Evolutionary conservation across 768 basidiomycete species (phyloP).

Genomic region (Tylopilus balloui): DNA sequence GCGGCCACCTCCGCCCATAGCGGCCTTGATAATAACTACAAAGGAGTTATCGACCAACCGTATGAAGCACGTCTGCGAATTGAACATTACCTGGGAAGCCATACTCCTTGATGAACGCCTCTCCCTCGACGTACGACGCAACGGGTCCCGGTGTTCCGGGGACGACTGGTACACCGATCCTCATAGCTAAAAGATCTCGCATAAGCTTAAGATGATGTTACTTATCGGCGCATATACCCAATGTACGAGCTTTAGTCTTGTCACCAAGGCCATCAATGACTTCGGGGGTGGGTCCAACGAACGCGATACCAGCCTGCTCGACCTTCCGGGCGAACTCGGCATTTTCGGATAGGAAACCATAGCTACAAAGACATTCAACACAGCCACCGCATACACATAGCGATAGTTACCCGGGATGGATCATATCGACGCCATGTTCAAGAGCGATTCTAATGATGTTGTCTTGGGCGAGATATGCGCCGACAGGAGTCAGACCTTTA

Average conservation of each 20-base stretch:
- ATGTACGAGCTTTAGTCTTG: slow-evolving; percentile 94
- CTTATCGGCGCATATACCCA: slow-evolving; percentile 47
- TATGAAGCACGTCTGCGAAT: neutral
- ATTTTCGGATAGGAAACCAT: slow-evolving; percentile 97
- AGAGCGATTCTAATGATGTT: slow-evolving; percentile 96
- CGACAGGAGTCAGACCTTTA: slow-evolving; percentile 93
- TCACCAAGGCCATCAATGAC: slow-evolving; percentile 97
- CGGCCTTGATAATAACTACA: slow-evolving; percentile 96
- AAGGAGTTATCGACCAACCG: slow-evolving; percentile 11
- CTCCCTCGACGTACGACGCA: slow-evolving; percentile 69
- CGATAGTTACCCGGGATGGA: slow-evolving; percentile 79
- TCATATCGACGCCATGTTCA: slow-evolving; percentile 99
- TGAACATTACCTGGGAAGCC: slow-evolving; percentile 78
- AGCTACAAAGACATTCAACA: slow-evolving; percentile 43
- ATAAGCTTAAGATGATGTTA: slow-evolving; percentile 1
- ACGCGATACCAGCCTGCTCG: slow-evolving; percentile 94
- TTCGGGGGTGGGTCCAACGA: slow-evolving; percentile 92
- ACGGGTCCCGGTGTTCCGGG: slow-evolving; percentile 98
- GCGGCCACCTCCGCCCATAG: slow-evolving; percentile 97
- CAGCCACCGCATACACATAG: neutral
- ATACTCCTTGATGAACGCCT: slow-evolving; percentile 88
- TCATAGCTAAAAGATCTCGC: slow-evolving; percentile 57
- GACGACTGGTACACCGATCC: slow-evolving; percentile 90
- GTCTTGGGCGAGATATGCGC: slow-evolving; percentile 94
- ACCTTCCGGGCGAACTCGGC: slow-evolving; percentile 96